Evolutionary conservation across 345 rosid genomes (phyloP), one percentile per base, ranked within the genome.

Genomic region (Laguncularia racemosa): DNA sequence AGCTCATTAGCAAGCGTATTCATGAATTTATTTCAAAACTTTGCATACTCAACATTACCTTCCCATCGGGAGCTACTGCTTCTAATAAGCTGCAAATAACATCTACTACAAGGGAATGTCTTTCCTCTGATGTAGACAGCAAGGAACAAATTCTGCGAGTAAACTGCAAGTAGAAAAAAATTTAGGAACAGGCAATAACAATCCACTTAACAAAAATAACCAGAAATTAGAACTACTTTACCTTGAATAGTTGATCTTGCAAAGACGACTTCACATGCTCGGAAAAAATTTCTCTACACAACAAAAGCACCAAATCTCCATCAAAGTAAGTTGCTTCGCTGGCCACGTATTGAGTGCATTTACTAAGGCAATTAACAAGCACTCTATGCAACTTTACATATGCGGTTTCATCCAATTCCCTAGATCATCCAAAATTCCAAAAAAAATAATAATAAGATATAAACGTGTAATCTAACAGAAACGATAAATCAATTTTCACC

Each of bases 231-330:
- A 50, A 14, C 26, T 33, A 43, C n/a, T 8, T 64, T 56, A 93
- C 99, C 91, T 85, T 83, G 57, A 60, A 85, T 46, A 71, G 51
- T 63, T 89, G 81, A 71, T 80, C 91, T 69, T 81, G 84, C 73
- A 66, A 56, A 18, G 84, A 71, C 21, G 83, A 84, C 47, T 70
- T 60, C 44, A 61, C 68, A 58, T 89, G 73, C 76, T 81, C 81
- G 12, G 62, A 61, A 65, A 89, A 68, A 59, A 84, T 58, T 52
- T 56, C 52, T 50, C 45, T 46, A 11, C 72, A 75, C 67, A 89
- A 93, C 46, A 71, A 61, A 48, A 43, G 20, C 46, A 80, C 66
- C 15, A 81, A 62, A 38, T 76, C 83, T 56, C 28, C 76, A 64
- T 72, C 72, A 52, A 82, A 85, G 59, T 57, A 49, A 46, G 58